Conservation (phyloP, 2,329 filamentous ascomycete species). For the Alternaria conjuncta region DNA sequence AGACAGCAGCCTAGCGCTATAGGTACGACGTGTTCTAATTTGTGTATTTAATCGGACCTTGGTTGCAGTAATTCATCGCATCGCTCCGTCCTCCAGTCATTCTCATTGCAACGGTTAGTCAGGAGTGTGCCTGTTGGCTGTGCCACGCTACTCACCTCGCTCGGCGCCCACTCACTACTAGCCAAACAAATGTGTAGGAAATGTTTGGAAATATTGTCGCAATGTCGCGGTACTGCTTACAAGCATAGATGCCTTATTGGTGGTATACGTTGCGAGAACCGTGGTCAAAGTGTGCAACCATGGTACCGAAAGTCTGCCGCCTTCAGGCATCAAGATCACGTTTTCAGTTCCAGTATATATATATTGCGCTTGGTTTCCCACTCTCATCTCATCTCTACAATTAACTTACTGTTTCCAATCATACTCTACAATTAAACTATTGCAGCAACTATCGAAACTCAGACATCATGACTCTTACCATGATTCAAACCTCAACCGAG, state of each 20-base stretch:
- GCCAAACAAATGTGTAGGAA: background rate
- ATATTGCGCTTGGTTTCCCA: background rate
- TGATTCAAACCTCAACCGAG: background rate
- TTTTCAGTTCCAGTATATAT: background rate
- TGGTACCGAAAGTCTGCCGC: background rate
- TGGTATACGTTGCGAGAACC: background rate
- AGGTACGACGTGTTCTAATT: background rate
- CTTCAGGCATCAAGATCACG: background rate
- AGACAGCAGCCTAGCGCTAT: background rate
- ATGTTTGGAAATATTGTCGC: background rate
- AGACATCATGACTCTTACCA: background rate
- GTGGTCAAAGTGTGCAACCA: background rate
- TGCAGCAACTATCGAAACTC: background rate
- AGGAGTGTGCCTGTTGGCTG: background rate
- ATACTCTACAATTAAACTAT: background rate
- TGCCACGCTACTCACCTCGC: background rate
- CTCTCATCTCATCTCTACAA: background rate
- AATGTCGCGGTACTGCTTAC: background rate
- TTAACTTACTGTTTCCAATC: background rate
- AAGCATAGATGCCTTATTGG: background rate
- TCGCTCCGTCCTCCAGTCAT: background rate
- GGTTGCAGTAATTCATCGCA: background rate
- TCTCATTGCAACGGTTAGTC: background rate
- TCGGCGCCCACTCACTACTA: background rate
- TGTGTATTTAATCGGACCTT: background rate